Conservation (phyloP, 2,329 filamentous ascomycete species). For the Cladosporium cucumerinum region DNA sequence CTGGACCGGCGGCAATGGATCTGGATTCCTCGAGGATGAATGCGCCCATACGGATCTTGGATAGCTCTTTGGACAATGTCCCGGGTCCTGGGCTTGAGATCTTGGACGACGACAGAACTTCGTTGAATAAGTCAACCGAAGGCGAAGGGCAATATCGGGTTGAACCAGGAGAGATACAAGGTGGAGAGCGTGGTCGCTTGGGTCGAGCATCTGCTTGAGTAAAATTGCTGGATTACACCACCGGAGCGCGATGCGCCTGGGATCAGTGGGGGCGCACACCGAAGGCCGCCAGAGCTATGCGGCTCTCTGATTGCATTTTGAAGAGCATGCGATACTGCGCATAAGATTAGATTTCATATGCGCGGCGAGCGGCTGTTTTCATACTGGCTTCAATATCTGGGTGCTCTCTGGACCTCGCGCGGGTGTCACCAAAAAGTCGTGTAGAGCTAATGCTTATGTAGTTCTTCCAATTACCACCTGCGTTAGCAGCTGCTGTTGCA, state of each 20-base stretch:
- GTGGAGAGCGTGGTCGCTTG: background rate
- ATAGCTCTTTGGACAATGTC: background rate
- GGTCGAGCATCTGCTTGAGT: background rate
- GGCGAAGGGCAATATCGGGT: background rate
- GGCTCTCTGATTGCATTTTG: background rate
- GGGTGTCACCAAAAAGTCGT: background rate
- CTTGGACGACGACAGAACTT: background rate
- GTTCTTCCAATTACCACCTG: constrained; percentile 24
- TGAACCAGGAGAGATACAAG: background rate
- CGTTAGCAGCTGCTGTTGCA: constrained; percentile 26
- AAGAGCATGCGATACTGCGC: background rate
- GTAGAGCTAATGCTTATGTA: background rate
- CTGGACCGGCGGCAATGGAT: background rate
- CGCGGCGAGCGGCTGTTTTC: background rate
- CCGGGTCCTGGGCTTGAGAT: background rate
- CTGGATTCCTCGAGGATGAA: background rate
- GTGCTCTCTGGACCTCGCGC: background rate
- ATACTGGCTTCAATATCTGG: background rate
- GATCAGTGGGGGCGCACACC: background rate
- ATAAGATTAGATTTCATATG: background rate
- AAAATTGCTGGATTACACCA: background rate
- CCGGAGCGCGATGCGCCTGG: background rate
- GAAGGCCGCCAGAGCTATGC: background rate
- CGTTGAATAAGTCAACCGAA: background rate
- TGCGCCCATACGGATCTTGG: background rate